Percentiles rank a stretch among this genome's conserved stretches.
These are phyloP conservation scores for Epichloe brachyelytri DNA, from an alignment of 2,329 filamentous ascomycete species.

Conservation along the genomic window DNA sequence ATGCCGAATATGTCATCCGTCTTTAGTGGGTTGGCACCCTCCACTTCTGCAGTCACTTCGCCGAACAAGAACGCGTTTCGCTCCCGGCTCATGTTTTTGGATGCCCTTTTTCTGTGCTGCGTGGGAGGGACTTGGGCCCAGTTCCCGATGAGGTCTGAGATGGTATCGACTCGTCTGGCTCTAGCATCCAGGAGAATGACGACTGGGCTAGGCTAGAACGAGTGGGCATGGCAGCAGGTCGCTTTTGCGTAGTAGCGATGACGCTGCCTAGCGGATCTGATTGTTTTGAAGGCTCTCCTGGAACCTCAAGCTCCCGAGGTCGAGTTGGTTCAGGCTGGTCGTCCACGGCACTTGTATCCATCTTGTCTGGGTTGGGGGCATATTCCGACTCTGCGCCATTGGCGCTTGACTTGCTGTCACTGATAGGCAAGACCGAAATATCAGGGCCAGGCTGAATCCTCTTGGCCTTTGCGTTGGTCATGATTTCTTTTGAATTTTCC, in stretches of 20 bases:
- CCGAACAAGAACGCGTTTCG: slow-evolving; percentile 49
- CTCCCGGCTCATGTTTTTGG: slow-evolving; percentile 35
- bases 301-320: not conserved
- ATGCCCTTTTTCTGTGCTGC: slow-evolving; percentile 27
- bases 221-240: slow-evolving; percentile 36
- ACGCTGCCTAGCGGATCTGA: not conserved
- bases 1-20: slow-evolving; percentile 42
- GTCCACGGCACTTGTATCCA: not conserved
- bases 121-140: slow-evolving; percentile 17
- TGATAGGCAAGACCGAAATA: not conserved
- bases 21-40: slow-evolving; percentile 22
- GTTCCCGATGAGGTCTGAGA: slow-evolving; percentile 12
- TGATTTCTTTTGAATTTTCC: not conserved
- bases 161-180: slow-evolving; percentile 31
- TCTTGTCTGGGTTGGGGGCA: not conserved
- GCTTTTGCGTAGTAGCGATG: slow-evolving; percentile 8
- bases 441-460: not conserved
- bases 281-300: not conserved
- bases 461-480: not conserved
- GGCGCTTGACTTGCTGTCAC: not conserved
- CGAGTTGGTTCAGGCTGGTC: not conserved
- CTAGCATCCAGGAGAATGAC: slow-evolving; percentile 70
- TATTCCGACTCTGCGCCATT: not conserved
- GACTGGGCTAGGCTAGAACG: slow-evolving; percentile 59
- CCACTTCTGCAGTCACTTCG: slow-evolving; percentile 28